Percentiles rank a stretch among this genome's conserved stretches.
Conservation (phyloP, 495 filamentous ascomycete species). For the Penicillium robsamsonii region DNA sequence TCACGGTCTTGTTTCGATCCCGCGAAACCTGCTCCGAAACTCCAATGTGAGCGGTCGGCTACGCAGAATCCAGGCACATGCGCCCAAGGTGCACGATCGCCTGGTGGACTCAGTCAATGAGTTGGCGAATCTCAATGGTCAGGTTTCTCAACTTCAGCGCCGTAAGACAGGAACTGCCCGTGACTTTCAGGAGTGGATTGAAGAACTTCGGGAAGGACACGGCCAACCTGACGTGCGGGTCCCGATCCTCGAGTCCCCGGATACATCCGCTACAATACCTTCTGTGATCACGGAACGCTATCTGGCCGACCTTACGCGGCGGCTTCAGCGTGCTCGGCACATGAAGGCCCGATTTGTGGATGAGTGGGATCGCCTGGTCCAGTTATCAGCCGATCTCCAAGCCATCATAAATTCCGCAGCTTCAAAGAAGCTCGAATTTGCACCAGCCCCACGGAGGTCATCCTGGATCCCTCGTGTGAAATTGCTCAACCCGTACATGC, state of each 20-base stretch:
- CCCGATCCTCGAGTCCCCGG: constrained; percentile 38
- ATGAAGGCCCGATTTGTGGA: constrained; percentile 75
- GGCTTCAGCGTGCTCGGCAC: constrained; percentile 76
- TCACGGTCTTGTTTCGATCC: constrained; percentile 89
- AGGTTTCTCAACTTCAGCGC: constrained; percentile 72
- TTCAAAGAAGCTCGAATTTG: constrained; percentile 77
- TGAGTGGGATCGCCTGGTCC: constrained; percentile 80
- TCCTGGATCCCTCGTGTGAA: constrained; percentile 52
- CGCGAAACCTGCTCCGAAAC: constrained; percentile 72
- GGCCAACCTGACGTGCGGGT: constrained; percentile 63
- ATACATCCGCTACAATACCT: constrained; percentile 50
- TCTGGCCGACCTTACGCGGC: constrained; percentile 81
- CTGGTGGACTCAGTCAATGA: constrained; percentile 80
- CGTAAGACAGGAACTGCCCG: constrained; percentile 80
- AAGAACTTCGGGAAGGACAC: constrained; percentile 76
- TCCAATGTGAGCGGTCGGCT: constrained; percentile 70
- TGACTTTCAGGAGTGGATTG: constrained; percentile 91
- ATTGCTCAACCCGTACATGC: constrained; percentile 79
- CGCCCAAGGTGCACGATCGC: constrained; percentile 80
- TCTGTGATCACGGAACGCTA: constrained; percentile 90
- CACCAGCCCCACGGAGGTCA: constrained; percentile 52
- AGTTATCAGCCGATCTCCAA: constrained; percentile 69
- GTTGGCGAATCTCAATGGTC: constrained; percentile 75
- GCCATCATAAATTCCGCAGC: constrained; percentile 79
- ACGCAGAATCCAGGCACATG: constrained; percentile 70